Base-by-base conservation (phyloP, 2,329 filamentous ascomycete species). In the Alternaria sp. region DNA sequence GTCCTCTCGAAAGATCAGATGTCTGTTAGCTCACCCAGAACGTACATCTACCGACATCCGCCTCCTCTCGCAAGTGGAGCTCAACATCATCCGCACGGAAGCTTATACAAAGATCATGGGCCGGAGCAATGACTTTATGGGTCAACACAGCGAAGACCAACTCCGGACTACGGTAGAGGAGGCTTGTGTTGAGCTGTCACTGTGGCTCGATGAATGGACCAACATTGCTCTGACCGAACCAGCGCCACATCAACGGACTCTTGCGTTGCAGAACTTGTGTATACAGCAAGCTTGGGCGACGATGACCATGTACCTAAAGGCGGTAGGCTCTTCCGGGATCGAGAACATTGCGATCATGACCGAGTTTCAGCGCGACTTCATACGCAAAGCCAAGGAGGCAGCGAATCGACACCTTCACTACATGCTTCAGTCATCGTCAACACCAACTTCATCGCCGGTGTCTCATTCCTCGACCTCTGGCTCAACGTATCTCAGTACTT, bases 201-300 rank as follows among this genome's bases (percentile, higher is more conserved):
- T 77, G 2, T 78, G 76, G 85, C 83, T 85, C 43, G 81, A 83
- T 67, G 79, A 80, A 43, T 81, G 79, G 79, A 66, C 66, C 3
- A 60, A 46, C 13, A 72, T 80, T 4, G 65, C 75, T 6, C 69
- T 68, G 12, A 60, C 52, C 2, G 68, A 74, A 13, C 61, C 67
- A 17, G 19, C 25, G 8, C 47, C 53, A 5, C 60, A 70, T 19
- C 54, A 69, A 49, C 59, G 66, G 23, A 63, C 70, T 9, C 47
- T 73, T n/a, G 74, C 74, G 1, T 64, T 82, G 1, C 73, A 83
- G 5, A 86, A 86, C 19, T 73, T 87, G 1, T 79, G 80, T 3
- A 82, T 87, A 0, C 85, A 87, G 66, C 81, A 82, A 61, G 84
- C 84, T 65, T 88, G 85, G 85, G 82, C 84, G 1, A 80, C 85